A percentile compares a stretch with the other conserved stretches of the same genome.
Conservation (phyloP, 371 early-diverging fungal species). For the Parasitella parasitica region DNA sequence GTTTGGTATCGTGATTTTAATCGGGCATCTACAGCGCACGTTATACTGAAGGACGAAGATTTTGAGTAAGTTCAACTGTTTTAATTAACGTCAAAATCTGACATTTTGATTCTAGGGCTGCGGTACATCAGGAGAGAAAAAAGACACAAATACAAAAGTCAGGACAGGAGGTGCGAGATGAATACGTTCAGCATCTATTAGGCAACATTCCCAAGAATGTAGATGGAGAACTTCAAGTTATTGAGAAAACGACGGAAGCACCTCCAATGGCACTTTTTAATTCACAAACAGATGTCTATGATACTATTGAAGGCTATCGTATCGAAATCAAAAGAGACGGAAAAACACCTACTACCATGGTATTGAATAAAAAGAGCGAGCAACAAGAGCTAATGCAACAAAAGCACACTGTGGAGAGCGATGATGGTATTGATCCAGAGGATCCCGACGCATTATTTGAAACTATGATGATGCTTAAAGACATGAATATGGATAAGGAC, state of each 20-base stretch:
- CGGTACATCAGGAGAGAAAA: conserved; percentile 26
- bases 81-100: not conserved
- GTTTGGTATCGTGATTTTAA: conserved; percentile 51
- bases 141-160: not conserved
- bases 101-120: conserved; percentile 23
- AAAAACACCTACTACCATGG: conserved; percentile 31
- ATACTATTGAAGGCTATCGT: conserved; percentile 48
- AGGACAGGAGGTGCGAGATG: conserved; percentile 26
- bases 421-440: conserved; percentile 20
- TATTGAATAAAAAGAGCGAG: conserved; percentile 24
- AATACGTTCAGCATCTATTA: conserved; percentile 41
- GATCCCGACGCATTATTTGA: conserved; percentile 42
- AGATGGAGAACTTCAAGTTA: conserved; percentile 22
- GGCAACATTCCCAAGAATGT: conserved; percentile 23
- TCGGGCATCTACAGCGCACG: conserved; percentile 16
- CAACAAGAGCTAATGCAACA: not conserved
- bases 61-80: conserved; percentile 28
- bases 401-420: not conserved
- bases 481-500: conserved; percentile 36
- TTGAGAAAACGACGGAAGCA: conserved; percentile 23
- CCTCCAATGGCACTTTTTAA: not conserved
- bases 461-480: conserved; percentile 53
- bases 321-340: conserved; percentile 28
- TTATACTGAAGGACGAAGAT: conserved; percentile 31
- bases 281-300: conserved; percentile 21